phyloP scores from a whole-genome alignment of 2,329 filamentous ascomycete genomes.

The Stemphylium beticola region DNA sequence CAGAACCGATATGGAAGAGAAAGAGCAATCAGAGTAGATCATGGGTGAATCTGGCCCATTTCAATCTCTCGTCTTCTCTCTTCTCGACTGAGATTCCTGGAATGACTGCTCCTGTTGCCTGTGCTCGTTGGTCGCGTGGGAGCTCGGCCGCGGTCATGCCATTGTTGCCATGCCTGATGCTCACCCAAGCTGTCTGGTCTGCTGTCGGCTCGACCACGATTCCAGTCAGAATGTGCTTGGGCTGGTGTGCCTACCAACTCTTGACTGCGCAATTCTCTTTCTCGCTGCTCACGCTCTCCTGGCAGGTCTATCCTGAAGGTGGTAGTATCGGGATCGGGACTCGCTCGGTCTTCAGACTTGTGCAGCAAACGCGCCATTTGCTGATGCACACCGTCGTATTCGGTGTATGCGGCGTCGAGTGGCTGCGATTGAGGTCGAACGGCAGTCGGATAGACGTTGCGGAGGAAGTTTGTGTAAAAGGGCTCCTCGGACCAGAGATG shows the following conservation, averaged over 20 bases:
- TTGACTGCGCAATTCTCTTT: conserved; percentile 33
- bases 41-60: conserved; percentile 33
- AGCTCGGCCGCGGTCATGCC: conserved; percentile 40
- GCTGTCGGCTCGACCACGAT: conserved; percentile 31
- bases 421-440: conserved; percentile 33
- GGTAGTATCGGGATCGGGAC: conserved; percentile 44
- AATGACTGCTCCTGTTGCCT: conserved; percentile 36
- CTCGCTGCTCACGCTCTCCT: conserved; percentile 38
- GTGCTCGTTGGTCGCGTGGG: conserved; percentile 34
- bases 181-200: conserved; percentile 39
- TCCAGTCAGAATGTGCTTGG: conserved; percentile 27
- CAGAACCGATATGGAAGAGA: background rate
- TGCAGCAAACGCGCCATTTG: conserved; percentile 58
- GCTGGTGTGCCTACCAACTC: conserved; percentile 43
- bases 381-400: conserved; percentile 58
- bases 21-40: background rate
- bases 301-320: conserved; percentile 54
- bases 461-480: conserved; percentile 54
- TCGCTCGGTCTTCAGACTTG: conserved; percentile 41
- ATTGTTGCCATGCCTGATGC: conserved; percentile 37
- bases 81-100: conserved; percentile 46
- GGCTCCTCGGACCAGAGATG: conserved; percentile 45
- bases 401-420: conserved; percentile 43
- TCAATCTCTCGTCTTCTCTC: conserved; percentile 52
- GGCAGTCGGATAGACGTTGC: conserved; percentile 55